Percentiles rank a stretch among this genome's conserved stretches.
These are phyloP conservation scores for Calonectria crousiana DNA, from an alignment of 2,329 filamentous ascomycete genomes.

Conservation along the genomic window DNA sequence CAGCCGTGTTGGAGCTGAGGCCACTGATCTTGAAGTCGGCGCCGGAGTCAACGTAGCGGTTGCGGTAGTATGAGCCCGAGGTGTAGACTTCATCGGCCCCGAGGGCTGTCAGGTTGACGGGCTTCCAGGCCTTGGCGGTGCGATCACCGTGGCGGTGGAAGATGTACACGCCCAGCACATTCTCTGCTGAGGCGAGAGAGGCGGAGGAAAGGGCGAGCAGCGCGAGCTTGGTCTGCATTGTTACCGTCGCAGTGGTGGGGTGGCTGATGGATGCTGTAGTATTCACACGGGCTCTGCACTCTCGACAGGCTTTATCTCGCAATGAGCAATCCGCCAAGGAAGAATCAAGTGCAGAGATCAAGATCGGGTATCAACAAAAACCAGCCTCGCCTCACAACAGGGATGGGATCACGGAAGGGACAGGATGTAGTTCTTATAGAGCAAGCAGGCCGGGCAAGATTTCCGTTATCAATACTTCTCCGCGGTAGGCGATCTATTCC, in stretches of 20 bases:
- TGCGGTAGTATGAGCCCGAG: constrained; percentile 81
- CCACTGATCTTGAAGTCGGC: constrained; percentile 72
- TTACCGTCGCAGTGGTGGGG: not conserved
- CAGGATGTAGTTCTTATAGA: constrained; percentile 1
- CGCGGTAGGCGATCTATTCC: constrained; percentile 6
- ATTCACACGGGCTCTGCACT: constrained; percentile 18
- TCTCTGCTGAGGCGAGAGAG: constrained; percentile 65
- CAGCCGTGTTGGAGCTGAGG: constrained; percentile 75
- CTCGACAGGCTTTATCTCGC: not conserved
- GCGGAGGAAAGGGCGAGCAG: constrained; percentile 52
- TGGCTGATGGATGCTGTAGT: constrained; percentile 11
- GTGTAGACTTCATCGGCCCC: constrained; percentile 82
- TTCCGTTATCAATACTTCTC: not conserved
- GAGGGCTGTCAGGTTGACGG: constrained; percentile 80
- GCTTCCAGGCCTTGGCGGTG: constrained; percentile 79
- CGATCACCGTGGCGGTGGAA: constrained; percentile 93
- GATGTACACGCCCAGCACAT: constrained; percentile 84
- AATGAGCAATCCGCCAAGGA: not conserved
- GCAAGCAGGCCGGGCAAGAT: not conserved
- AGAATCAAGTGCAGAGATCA: not conserved
- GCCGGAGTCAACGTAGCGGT: constrained; percentile 76
- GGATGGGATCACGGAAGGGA: not conserved
- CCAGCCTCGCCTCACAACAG: not conserved
- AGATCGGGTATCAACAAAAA: not conserved
- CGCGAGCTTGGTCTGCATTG: constrained; percentile 56